Evolutionary conservation across 306 rosid genomes (phyloP), one percentile per base, ranked within the genome.

Genomic region (Phaseolus lunatus): DNA sequence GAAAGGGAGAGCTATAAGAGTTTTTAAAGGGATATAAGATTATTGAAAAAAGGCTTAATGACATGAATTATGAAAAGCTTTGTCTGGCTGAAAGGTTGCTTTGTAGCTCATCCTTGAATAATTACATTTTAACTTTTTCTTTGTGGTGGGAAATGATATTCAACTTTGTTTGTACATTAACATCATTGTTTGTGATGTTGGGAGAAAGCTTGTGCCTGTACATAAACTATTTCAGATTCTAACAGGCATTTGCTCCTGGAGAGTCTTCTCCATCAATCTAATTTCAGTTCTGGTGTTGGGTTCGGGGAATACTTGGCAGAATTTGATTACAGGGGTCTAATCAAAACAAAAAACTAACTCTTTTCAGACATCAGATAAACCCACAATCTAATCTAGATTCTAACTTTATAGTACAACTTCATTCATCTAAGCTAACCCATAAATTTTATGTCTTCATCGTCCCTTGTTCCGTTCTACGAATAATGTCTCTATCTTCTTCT

Each of bases 51-150:
- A 47, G 43, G 16, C 77, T 56, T 79, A 84, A 83, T 69, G 72
- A 77, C 78, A 80, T 86, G 83, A 86, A 83, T 83, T 76, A 85
- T 82, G 35, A 73, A 84, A 84, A 73, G 78, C 61, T 41, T 83
- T 89, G 88, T 91, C 86, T 58, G 80, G 89, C 84, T 87, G 89
- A 92, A 88, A 81, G 84, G 85, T 81, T 84, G 83, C 59, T 70
- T 26, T 79, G 84, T 89, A 74, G 83, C 90, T 87, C 84, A 85
- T 85, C 78, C 57, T 84, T 76, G 82, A 81, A 85, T 86, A 89
- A 89, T 89, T 88, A 82, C 89, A 81, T 67, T 54, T 76, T 76
- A 78, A 87, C 89, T 91, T 91, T 91, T 86, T 88, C 87, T 88
- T 83, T 89, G 78, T 67, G 68, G 90, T 87, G 87, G 90, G 79